These are phyloP conservation scores for Coniferiporia sulphurascens DNA, from an alignment of 1,284 basidiomycete genomes.

Conservation along the genomic window DNA sequence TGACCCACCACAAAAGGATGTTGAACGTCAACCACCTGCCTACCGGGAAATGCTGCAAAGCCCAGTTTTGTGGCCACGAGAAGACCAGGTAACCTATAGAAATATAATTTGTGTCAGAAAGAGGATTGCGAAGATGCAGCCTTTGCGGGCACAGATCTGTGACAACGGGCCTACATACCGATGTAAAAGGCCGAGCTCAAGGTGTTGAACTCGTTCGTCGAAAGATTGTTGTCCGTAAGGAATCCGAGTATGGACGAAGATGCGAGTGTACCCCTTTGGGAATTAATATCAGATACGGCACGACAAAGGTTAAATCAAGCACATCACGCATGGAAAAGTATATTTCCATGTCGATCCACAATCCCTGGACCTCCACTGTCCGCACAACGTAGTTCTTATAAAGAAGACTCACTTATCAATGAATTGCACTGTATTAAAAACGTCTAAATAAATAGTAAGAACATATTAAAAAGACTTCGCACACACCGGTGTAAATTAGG, in stretches of 20 bases:
- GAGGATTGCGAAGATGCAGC: neutral
- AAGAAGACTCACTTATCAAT: conserved; percentile 24
- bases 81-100: conserved; percentile 26
- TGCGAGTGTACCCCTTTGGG: conserved; percentile 22
- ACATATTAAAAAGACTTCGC: neutral
- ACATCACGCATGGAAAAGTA: neutral
- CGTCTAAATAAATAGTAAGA: neutral
- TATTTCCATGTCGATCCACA: neutral
- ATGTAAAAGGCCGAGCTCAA: conserved; percentile 32
- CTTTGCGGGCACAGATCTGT: neutral
- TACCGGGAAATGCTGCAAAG: conserved; percentile 28
- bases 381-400: neutral
- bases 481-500: conserved; percentile 27
- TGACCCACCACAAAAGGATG: conserved; percentile 16
- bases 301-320: neutral
- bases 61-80: conserved; percentile 27
- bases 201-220: conserved; percentile 26
- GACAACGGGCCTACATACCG: conserved; percentile 17
- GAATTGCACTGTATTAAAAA: conserved; percentile 22
- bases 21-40: conserved; percentile 23
- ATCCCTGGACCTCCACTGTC: neutral
- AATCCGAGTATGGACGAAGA: conserved; percentile 27
- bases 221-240: conserved; percentile 25
- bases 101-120: neutral
- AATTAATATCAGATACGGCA: neutral